phyloP scores from a whole-genome alignment of 2,329 filamentous ascomycete genomes.

The Orbilia ellipsospora region DNA sequence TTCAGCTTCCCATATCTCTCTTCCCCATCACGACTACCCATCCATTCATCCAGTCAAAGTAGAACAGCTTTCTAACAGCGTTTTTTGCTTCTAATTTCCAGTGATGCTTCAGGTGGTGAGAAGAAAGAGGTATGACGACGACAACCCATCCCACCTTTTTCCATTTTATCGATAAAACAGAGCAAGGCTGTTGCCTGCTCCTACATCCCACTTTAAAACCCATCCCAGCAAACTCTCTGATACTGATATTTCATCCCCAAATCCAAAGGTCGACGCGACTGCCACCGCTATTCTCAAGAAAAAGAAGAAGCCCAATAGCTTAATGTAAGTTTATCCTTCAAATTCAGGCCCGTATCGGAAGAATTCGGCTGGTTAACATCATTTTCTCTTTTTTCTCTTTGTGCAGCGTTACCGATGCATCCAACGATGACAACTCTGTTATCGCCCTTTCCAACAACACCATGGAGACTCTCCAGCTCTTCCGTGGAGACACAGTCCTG shows the following conservation, averaged over 20 bases:
- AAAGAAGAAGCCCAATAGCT: conserved; percentile 99
- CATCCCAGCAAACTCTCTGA: conserved; percentile 55
- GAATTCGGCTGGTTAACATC: neutral
- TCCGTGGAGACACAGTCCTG: conserved; percentile 97
- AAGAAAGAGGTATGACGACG: conserved; percentile 76
- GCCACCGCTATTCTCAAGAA: conserved; percentile 98
- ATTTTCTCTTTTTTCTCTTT: neutral
- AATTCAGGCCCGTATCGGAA: neutral
- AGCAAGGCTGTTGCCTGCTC: conserved; percentile 54
- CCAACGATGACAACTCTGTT: conserved; percentile 98
- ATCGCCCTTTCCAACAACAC: conserved; percentile 98
- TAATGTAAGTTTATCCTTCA: conserved; percentile 76
- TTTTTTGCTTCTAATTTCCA: conserved; percentile 61
- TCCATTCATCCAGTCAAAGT: no score
- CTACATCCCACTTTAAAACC: conserved; percentile 55
- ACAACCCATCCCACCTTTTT: conserved; percentile 57
- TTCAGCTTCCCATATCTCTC: conserved; percentile 29
- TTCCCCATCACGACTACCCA: no score
- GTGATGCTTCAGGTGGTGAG: conserved; percentile 89
- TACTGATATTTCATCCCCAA: conserved; percentile 61
- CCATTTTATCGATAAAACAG: conserved; percentile 52
- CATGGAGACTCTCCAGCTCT: conserved; percentile 97
- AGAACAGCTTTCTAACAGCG: conserved; percentile 11
- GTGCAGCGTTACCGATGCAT: conserved; percentile 91
- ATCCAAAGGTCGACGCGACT: conserved; percentile 82